phyloP scores from a whole-genome alignment of 1,284 basidiomycete species.

The Sporisorium sorghi region DNA sequence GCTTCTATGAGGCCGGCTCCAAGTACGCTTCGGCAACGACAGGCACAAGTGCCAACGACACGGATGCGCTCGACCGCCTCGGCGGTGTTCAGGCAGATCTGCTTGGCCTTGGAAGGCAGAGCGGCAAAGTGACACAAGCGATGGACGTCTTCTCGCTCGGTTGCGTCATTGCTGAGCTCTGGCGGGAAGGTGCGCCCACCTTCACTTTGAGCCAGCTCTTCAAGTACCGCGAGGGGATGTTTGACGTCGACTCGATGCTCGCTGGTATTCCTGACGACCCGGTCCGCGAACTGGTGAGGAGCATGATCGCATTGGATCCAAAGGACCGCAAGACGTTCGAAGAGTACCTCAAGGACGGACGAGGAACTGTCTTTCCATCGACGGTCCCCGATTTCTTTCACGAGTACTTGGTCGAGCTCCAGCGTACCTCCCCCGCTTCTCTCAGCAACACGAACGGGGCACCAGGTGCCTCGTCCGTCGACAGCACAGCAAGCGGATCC shows the following conservation, averaged over 20 bases:
- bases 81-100: constrained; percentile 48
- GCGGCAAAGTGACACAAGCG: constrained; percentile 87
- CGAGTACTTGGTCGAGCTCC: constrained; percentile 84
- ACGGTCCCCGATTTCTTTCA: constrained; percentile 94
- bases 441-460: constrained; percentile 6
- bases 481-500: constrained; percentile 32
- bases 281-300: constrained; percentile 79
- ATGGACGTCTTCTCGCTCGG: constrained; percentile 99
- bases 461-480: constrained; percentile 17
- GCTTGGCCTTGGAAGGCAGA: constrained; percentile 71
- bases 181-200: constrained; percentile 90
- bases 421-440: constrained; percentile 71
- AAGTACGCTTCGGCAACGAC: constrained; percentile 69
- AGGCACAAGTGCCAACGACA: neutral
- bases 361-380: constrained; percentile 82
- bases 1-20: constrained; percentile 85
- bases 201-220: constrained; percentile 96
- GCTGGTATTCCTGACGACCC: constrained; percentile 82
- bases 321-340: constrained; percentile 83
- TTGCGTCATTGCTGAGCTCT: constrained; percentile 95
- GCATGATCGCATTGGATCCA: constrained; percentile 89
- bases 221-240: constrained; percentile 89
- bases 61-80: constrained; percentile 19
- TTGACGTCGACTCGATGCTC: constrained; percentile 81
- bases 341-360: constrained; percentile 81